A percentile compares a stretch with the other conserved stretches of the same genome.
Conservation (phyloP, 768 basidiomycete species). For the Termitomyces sp. region DNA sequence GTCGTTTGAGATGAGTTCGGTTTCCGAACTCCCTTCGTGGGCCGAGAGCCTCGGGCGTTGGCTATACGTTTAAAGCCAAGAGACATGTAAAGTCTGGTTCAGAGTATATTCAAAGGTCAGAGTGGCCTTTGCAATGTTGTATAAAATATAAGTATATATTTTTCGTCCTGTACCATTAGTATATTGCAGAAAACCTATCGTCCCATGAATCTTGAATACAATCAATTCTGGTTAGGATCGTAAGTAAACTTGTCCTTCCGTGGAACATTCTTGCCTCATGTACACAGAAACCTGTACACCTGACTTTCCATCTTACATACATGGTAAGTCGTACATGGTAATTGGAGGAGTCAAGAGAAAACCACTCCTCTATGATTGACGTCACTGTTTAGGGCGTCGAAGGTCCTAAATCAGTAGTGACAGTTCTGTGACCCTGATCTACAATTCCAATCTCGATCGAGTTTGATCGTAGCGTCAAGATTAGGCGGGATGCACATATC, state of each 20-base stretch:
- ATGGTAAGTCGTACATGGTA: background rate
- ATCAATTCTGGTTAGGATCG: background rate
- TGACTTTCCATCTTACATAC: background rate
- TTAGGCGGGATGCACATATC: constrained; percentile 8
- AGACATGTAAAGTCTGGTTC: constrained; percentile 1
- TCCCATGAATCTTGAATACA: background rate
- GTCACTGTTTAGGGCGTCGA: constrained; percentile 10
- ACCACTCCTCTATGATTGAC: constrained; percentile 10
- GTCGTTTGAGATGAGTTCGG: constrained; percentile 37
- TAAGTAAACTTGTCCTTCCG: background rate
- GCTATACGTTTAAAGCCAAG: constrained; percentile 47
- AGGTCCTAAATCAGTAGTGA: constrained; percentile 6
- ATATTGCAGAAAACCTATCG: background rate
- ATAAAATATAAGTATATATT: background rate
- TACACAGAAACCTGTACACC: background rate
- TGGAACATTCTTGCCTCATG: constrained; percentile 8
- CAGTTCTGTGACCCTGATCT: constrained; percentile 18
- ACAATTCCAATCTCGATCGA: constrained; percentile 15
- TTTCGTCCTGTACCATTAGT: background rate
- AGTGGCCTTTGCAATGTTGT: background rate
- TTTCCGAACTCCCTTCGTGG: constrained; percentile 47
- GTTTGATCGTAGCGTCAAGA: constrained; percentile 14
- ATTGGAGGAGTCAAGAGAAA: background rate
- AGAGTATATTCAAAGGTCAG: background rate
- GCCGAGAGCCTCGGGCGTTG: constrained; percentile 49